Percentiles rank a stretch among this genome's conserved stretches.
phyloP scores from a whole-genome alignment of 805 yeast species.

The Cyberlindnera misumaiensis region DNA sequence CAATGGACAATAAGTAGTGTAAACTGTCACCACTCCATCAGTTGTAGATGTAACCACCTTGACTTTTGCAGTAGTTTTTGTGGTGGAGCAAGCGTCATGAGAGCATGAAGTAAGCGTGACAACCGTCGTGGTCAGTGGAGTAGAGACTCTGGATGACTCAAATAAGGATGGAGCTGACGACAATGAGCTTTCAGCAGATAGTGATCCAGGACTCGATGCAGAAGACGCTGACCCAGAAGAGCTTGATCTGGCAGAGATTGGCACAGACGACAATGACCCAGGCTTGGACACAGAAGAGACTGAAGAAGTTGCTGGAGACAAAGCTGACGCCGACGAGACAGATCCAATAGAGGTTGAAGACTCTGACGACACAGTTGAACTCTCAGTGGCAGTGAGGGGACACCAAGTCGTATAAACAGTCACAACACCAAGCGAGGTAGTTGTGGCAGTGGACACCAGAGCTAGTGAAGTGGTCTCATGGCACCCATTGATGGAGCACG shows the following conservation, averaged over 20 bases:
- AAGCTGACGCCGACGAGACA: background rate
- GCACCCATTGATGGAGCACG: constrained; percentile 14
- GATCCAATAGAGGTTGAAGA: no score
- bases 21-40: constrained; percentile 22
- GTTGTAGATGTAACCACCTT: constrained; percentile 28
- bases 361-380: background rate
- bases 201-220: background rate
- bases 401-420: constrained; percentile 22
- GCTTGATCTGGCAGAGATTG: background rate
- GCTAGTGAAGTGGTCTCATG: constrained; percentile 11
- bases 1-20: constrained; percentile 34
- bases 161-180: no score
- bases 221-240: constrained; percentile 1
- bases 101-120: constrained; percentile 29
- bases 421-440: constrained; percentile 25
- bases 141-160: constrained; percentile 1
- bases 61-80: constrained; percentile 28
- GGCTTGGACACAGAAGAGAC: no score
- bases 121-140: constrained; percentile 23
- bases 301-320: background rate
- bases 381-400: constrained; percentile 11
- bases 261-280: no score
- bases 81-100: constrained; percentile 26
- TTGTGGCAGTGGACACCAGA: constrained; percentile 25
- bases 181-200: no score